Conservation (phyloP, 352 stramenopile genomes). For the Pythium graminicola region DNA sequence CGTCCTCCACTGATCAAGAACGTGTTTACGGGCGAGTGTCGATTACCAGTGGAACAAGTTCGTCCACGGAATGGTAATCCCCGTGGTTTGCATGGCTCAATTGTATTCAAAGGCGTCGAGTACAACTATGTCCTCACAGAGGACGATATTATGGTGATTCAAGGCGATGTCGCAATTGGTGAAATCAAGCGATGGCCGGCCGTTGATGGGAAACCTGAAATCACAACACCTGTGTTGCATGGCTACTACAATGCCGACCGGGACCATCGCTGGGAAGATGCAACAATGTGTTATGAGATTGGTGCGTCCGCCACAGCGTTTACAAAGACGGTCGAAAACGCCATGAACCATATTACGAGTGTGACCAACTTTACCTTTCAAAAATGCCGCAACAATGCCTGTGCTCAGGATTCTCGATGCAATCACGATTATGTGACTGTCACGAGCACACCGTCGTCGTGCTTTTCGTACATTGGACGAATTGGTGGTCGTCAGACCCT, state of each 20-base stretch:
- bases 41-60: conserved; percentile 60
- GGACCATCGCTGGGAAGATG: conserved; percentile 64
- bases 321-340: conserved; percentile 35
- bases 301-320: conserved; percentile 38
- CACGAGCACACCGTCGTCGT: conserved; percentile 46
- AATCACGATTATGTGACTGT: conserved; percentile 58
- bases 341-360: conserved; percentile 50
- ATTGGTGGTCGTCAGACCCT: conserved; percentile 59
- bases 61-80: background rate
- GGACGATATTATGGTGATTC: conserved; percentile 67
- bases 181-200: conserved; percentile 23
- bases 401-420: conserved; percentile 37
- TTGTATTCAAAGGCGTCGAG: conserved; percentile 74
- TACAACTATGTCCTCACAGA: conserved; percentile 76
- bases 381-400: conserved; percentile 43
- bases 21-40: conserved; percentile 47
- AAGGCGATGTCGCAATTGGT: conserved; percentile 71
- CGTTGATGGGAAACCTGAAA: background rate
- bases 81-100: conserved; percentile 22
- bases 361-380: conserved; percentile 64
- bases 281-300: conserved; percentile 61
- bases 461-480: conserved; percentile 73
- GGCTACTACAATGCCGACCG: conserved; percentile 78
- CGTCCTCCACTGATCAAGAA: conserved; percentile 36
- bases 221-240: conserved; percentile 36